Evolutionary conservation across 257 asterid species (phyloP), one percentile per base, ranked within the genome.

Genomic region (Fraxinus cuspidata): DNA sequence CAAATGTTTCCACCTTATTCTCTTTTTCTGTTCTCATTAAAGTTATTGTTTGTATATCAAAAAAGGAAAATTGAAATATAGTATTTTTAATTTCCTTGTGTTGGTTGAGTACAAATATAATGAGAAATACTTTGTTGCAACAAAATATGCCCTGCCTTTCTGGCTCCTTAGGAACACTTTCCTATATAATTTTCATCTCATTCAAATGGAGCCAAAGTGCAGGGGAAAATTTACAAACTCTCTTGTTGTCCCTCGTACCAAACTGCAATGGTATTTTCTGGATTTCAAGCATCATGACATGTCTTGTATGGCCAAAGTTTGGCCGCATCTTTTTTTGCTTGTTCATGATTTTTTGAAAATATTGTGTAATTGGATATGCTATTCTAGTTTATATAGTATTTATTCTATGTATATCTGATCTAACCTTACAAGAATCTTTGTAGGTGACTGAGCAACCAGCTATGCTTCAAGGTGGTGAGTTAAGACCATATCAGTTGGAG

Each of bases 391-490:
- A 19, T 25, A 27, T 63, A 12, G 34, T 25, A 63, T 11, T 63
- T 25, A 63, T 25, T 63, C 27, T 25, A 25, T 63, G 15, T 3
- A 63, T 63, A 23, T 27, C 60, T 76, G 67, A 71, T 72, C 78
- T 85, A 74, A 81, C 85, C 69, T 76, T 27, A 74, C 65, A 53
- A 70, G 69, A 76, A 74, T 70, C 77, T 23, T 76, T 89, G 77
- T 84, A 93, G 99, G 99, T 96, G 72, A 88, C 89, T 1, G 99
- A 93, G 88, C 99, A 96, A 90, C 99, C 99, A n/a, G 81, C 83
- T 66, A 91, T 92, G 96, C 99, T 96, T 85, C 97, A 96, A 84
- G 98, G 99, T 82, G 99, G 99, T 81, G 99, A 93, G 85, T 83
- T 96, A 77, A 90, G 99, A 73, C 51, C 89, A 16, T 93, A 96